Conservation (phyloP, 768 basidiomycete genomes). For the Hysterangium stoloniferum region DNA sequence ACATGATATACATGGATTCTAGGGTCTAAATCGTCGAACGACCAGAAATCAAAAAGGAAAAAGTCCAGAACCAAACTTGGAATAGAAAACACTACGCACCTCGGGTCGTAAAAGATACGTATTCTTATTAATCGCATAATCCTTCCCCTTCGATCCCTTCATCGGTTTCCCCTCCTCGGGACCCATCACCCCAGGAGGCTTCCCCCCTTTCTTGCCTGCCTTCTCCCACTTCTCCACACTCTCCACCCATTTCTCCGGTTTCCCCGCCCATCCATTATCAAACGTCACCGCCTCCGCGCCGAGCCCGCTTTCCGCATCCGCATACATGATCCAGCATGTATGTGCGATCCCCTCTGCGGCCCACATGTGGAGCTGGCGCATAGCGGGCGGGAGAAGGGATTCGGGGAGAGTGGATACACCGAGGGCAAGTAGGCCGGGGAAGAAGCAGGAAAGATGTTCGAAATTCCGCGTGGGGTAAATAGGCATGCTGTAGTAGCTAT, state of each 20-base stretch:
- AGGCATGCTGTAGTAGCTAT: neutral
- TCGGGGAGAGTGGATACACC: slow-evolving; percentile 12
- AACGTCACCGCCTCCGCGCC: slow-evolving; percentile 16
- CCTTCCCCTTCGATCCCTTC: slow-evolving; percentile 9
- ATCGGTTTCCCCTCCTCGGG: slow-evolving; percentile 8
- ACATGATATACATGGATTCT: slow-evolving; percentile 16
- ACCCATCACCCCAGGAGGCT: slow-evolving; percentile 14
- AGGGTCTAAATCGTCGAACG: slow-evolving; percentile 12
- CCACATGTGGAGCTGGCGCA: slow-evolving; percentile 17
- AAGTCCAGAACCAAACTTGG: neutral
- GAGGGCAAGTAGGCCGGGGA: slow-evolving; percentile 21
- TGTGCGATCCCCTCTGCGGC: slow-evolving; percentile 22
- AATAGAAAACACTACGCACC: too few species aligned
- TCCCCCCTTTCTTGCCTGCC: slow-evolving; percentile 9
- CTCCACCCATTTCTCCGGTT: slow-evolving; percentile 15
- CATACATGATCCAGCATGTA: slow-evolving; percentile 21
- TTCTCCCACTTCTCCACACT: slow-evolving; percentile 16
- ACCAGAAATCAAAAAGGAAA: neutral
- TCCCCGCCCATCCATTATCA: neutral
- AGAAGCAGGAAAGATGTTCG: slow-evolving; percentile 23
- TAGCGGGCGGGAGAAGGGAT: neutral
- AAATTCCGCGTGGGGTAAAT: slow-evolving; percentile 13
- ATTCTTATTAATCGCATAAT: neutral
- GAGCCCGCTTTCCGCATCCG: slow-evolving; percentile 17
- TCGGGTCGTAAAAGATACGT: slow-evolving; percentile 18